These are phyloP conservation scores for Cyberlindnera saturnus DNA, from an alignment of 805 yeast species.

Conservation along the genomic window DNA sequence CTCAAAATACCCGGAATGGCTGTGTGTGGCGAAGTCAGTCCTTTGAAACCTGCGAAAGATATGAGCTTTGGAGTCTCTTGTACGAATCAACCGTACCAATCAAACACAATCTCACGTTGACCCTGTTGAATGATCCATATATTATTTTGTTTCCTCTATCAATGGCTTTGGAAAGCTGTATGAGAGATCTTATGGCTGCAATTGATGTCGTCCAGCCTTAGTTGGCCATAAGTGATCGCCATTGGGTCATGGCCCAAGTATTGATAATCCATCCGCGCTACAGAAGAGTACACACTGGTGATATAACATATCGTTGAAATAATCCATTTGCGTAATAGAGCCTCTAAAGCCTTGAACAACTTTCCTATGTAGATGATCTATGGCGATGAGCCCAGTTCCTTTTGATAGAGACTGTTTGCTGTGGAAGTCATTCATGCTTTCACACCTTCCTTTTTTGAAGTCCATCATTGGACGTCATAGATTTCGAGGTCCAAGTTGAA, in stretches of 20 bases:
- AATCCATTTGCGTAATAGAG: slow-evolving; percentile 53
- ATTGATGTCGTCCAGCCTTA: slow-evolving; percentile 52
- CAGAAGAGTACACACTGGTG: slow-evolving; percentile 45
- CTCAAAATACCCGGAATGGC: background rate
- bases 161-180: slow-evolving; percentile 27
- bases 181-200: slow-evolving; percentile 43
- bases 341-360: slow-evolving; percentile 58
- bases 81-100: background rate
- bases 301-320: slow-evolving; percentile 52
- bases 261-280: slow-evolving; percentile 40
- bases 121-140: slow-evolving; percentile 28
- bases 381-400: slow-evolving; percentile 51
- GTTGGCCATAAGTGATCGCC: slow-evolving; percentile 57
- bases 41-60: background rate
- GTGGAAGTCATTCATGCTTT: slow-evolving; percentile 6
- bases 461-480: slow-evolving; percentile 4
- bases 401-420: slow-evolving; percentile 30
- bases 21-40: background rate
- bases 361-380: slow-evolving; percentile 37
- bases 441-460: slow-evolving; percentile 3
- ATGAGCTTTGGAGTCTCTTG: background rate
- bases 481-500: slow-evolving; percentile 3
- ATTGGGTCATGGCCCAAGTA: slow-evolving; percentile 42
- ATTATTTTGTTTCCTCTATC: slow-evolving; percentile 26
- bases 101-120: slow-evolving; percentile 7